phyloP scores from a whole-genome alignment of 176 grass and related monocot genomes.

The Cenchrus purpureus region DNA sequence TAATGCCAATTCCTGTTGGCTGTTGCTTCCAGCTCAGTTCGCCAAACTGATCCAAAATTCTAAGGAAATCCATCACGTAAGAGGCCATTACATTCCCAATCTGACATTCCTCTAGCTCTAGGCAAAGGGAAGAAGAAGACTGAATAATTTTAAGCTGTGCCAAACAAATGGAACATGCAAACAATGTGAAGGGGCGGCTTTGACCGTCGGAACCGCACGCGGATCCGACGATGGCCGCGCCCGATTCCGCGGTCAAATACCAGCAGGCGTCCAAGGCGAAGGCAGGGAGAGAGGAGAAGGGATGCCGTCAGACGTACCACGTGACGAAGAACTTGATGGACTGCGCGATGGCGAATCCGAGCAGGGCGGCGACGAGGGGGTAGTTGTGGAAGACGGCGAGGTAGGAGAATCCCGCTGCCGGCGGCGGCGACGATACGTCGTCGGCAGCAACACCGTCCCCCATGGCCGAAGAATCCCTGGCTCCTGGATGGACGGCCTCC shows the following conservation, averaged over 20 bases:
- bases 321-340: conserved; percentile 88
- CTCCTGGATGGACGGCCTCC: conserved; percentile 20
- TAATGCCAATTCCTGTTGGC: not conserved
- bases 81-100: not conserved
- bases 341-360: conserved; percentile 83
- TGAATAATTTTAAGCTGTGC: not conserved
- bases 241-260: not conserved
- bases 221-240: conserved; percentile 1
- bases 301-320: conserved; percentile 31
- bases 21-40: conserved; percentile 1
- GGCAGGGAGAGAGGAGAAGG: no score
- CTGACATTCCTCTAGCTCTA: not conserved
- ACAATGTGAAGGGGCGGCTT: not conserved
- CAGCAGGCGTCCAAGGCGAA: no score
- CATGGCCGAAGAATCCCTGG: conserved; percentile 35
- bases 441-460: conserved; percentile 51
- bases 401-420: conserved; percentile 59
- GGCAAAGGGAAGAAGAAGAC: not conserved
- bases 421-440: conserved; percentile 51
- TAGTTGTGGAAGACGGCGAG: conserved; percentile 84
- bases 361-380: conserved; percentile 73
- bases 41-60: not conserved
- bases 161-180: not conserved
- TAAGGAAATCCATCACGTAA: not conserved
- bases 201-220: not conserved